Conservation (phyloP, 2,329 filamentous ascomycete genomes). For the Piedraia hortae region DNA sequence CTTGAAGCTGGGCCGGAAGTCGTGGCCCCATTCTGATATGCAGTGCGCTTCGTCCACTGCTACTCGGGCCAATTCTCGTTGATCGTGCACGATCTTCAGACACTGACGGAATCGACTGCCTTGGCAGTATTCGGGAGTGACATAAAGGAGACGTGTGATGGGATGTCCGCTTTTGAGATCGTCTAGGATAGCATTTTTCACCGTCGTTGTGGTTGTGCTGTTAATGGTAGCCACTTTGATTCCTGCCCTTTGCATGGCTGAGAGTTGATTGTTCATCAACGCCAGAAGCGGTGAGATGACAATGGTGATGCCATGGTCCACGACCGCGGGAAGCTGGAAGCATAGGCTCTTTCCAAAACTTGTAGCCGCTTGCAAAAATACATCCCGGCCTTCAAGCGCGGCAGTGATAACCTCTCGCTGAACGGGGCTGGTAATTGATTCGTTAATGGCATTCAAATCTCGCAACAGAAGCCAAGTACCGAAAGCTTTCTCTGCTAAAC, state of each 20-base stretch:
- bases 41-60: slow-evolving; percentile 90
- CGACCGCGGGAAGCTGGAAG: slow-evolving; percentile 71
- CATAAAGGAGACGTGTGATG: slow-evolving; percentile 57
- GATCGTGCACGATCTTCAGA: slow-evolving; percentile 44
- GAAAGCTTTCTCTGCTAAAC: slow-evolving; percentile 12
- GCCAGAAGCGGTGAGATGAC: slow-evolving; percentile 74
- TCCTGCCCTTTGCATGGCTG: slow-evolving; percentile 42
- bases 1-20: slow-evolving; percentile 84
- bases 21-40: slow-evolving; percentile 93
- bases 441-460: slow-evolving; percentile 1
- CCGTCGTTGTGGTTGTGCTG: slow-evolving; percentile 40
- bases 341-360: slow-evolving; percentile 85
- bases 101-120: slow-evolving; percentile 49
- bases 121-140: slow-evolving; percentile 73
- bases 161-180: slow-evolving; percentile 79
- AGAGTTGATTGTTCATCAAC: slow-evolving; percentile 88
- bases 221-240: slow-evolving; percentile 71
- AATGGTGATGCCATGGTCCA: slow-evolving; percentile 69
- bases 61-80: slow-evolving; percentile 63
- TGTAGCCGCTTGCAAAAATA: slow-evolving; percentile 75
- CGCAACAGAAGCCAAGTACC: slow-evolving; percentile 7
- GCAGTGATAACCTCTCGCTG: slow-evolving; percentile 73
- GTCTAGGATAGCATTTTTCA: slow-evolving; percentile 41
- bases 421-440: slow-evolving; percentile 29
- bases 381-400: slow-evolving; percentile 58